A percentile compares a stretch with the other conserved stretches of the same genome.
Conservation (phyloP, 2,329 filamentous ascomycete genomes). For the Parastagonospora avenae region DNA sequence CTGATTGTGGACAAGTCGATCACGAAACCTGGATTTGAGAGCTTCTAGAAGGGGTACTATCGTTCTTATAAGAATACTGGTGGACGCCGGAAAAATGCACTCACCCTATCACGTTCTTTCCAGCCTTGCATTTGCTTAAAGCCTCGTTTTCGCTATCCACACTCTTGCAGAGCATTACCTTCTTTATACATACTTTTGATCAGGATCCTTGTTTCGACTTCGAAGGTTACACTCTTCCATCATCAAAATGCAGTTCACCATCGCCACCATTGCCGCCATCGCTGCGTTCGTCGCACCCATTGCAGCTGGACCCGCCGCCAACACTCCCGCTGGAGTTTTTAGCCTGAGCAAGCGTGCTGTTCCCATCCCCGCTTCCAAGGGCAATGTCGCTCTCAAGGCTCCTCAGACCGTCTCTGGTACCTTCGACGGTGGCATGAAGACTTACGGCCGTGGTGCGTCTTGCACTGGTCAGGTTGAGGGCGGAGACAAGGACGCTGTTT, state of each 20-base stretch:
- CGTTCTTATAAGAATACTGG: slow-evolving; percentile 17
- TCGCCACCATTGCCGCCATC: slow-evolving; percentile 30
- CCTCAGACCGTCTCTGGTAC: slow-evolving; percentile 28
- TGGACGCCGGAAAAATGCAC: slow-evolving; percentile 1
- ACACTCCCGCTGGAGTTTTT: slow-evolving; percentile 29
- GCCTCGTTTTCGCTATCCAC: slow-evolving; percentile 23
- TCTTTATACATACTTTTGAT: slow-evolving; percentile 25
- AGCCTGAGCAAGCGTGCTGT: slow-evolving; percentile 38
- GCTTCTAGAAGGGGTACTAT: neutral
- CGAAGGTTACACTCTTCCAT: slow-evolving; percentile 12
- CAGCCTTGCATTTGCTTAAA: slow-evolving; percentile 31
- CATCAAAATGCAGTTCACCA: slow-evolving; percentile 43
- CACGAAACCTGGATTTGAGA: neutral
- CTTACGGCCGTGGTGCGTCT: slow-evolving; percentile 38
- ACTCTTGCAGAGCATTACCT: slow-evolving; percentile 17
- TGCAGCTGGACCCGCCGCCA: slow-evolving; percentile 33
- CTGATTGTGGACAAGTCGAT: slow-evolving; percentile 7
- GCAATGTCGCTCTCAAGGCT: slow-evolving; percentile 34
- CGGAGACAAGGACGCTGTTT: slow-evolving; percentile 56
- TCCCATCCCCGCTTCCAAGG: slow-evolving; percentile 39
- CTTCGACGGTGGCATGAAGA: slow-evolving; percentile 43
- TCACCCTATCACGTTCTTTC: slow-evolving; percentile 22
- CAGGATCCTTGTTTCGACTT: slow-evolving; percentile 17
- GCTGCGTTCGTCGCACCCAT: slow-evolving; percentile 34
- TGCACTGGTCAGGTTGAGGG: slow-evolving; percentile 54